Evolutionary conservation across 1,284 basidiomycete species (phyloP), one percentile per base, ranked within the genome.

Genomic region (Cryptococcus depauperatus): DNA sequence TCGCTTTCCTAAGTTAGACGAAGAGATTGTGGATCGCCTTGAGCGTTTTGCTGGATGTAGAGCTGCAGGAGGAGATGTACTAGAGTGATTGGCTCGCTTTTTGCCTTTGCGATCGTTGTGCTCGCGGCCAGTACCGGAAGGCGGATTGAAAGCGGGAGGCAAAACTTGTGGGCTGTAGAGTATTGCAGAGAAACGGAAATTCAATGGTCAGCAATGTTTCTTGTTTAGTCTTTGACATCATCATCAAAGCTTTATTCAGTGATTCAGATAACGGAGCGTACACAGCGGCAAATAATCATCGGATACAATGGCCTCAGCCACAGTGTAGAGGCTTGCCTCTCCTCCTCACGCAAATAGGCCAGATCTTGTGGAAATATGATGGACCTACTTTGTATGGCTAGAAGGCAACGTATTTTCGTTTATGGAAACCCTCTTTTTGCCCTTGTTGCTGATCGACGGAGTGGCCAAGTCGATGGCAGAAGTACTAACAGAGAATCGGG

Each of bases 61-160:
- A 18, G 19, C 35, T 16, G 28, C 16, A 8, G 49, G 21, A 13
- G 30, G n/a, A 18, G 43, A 33, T 9, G 35, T 23, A n/a, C 51
- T 48, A 14, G 54, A 53, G 28, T 46, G 52, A 22, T 41, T 33
- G 3, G 61, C 67, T 35, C 59, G 55, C 37, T 64, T 66, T 52
- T 69, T 69, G 41, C 65, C 67, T 48, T 69, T 66, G 38, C 55
- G 57, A 46, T 69, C 66, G 33, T 39, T 26, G n/a, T n/a, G n/a
- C 16, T 26, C 16, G 39, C 43, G n/a, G 14, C 35, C 18, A 3
- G 51, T 26, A n/a, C n/a, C n/a, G n/a, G n/a, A n/a, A n/a, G n/a
- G n/a, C n/a, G n/a, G n/a, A n/a, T n/a, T n/a, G n/a, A n/a, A n/a
- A n/a, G n/a, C n/a, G n/a, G n/a, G n/a, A n/a, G n/a, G n/a, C n/a